phyloP scores from a whole-genome alignment of 2,329 filamentous ascomycete species.

The Teratosphaeria pseudoeucalypti region DNA sequence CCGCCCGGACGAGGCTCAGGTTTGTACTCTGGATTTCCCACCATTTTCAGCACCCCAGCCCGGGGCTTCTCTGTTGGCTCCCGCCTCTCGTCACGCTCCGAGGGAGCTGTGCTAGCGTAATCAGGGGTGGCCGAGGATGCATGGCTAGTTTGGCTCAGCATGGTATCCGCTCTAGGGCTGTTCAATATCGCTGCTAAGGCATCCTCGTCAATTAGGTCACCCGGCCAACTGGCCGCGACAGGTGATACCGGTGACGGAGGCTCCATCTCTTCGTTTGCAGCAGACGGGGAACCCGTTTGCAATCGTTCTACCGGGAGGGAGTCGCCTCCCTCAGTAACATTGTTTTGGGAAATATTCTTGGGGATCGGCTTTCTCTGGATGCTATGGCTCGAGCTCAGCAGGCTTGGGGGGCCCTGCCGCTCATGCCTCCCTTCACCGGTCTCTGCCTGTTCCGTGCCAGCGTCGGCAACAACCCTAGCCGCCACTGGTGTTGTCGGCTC shows the following conservation, averaged over 20 bases:
- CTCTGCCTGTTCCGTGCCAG: background rate
- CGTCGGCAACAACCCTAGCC: background rate
- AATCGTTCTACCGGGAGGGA: conserved; percentile 1
- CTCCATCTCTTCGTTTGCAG: conserved; percentile 4
- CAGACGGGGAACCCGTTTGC: background rate
- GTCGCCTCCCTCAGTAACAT: conserved; percentile 4
- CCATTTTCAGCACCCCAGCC: conserved; percentile 69
- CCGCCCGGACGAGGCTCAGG: conserved; percentile 28
- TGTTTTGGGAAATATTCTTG: background rate
- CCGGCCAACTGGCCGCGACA: conserved; percentile 12
- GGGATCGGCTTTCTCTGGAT: conserved; percentile 22
- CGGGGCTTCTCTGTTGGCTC: conserved; percentile 54
- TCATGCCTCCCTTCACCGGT: background rate
- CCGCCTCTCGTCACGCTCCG: conserved; percentile 35
- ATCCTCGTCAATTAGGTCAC: conserved; percentile 33
- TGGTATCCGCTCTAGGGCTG: conserved; percentile 15
- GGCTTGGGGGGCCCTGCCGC: conserved; percentile 6
- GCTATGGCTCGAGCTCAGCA: conserved; percentile 17
- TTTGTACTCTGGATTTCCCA: conserved; percentile 47
- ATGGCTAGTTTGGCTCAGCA: conserved; percentile 24
- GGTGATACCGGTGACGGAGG: conserved; percentile 13
- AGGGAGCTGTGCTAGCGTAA: conserved; percentile 57
- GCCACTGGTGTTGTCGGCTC: background rate
- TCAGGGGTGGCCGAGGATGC: conserved; percentile 41
- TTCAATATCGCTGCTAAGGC: conserved; percentile 30